Percentiles rank a stretch among this genome's conserved stretches.
Conservation (phyloP, 2,329 filamentous ascomycete species). For the Stachybotrys echinatus region DNA sequence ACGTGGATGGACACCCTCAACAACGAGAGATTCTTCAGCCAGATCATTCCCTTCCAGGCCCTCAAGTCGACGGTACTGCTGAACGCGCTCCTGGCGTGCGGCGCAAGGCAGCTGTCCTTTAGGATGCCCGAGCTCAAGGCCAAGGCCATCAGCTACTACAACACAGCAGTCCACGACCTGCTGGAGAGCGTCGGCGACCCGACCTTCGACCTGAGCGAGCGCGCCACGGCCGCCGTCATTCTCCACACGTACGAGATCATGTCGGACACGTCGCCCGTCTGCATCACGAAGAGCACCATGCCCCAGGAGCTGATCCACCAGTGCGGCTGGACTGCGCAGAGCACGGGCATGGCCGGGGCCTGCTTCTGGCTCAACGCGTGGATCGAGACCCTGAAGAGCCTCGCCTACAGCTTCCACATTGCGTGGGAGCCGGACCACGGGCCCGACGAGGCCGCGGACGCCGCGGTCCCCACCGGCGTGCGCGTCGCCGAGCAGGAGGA, state of each 20-base stretch:
- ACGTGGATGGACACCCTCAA: constrained; percentile 95
- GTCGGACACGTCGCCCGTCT: constrained; percentile 70
- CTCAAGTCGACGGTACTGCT: constrained; percentile 81
- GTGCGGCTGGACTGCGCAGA: constrained; percentile 80
- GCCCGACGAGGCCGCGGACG: constrained; percentile 53
- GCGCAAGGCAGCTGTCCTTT: constrained; percentile 72
- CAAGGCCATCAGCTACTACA: constrained; percentile 77
- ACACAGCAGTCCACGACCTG: constrained; percentile 75
- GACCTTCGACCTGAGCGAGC: constrained; percentile 76
- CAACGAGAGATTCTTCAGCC: constrained; percentile 78
- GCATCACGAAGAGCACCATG: constrained; percentile 87
- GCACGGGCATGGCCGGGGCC: constrained; percentile 72
- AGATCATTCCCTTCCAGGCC: constrained; percentile 76
- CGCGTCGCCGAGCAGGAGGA: constrained; percentile 59
- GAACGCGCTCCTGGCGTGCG: constrained; percentile 84
- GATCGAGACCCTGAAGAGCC: constrained; percentile 83
- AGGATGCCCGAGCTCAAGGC: constrained; percentile 69
- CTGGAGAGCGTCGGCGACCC: constrained; percentile 76
- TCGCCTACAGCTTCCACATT: constrained; percentile 81
- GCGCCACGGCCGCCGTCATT: constrained; percentile 80
- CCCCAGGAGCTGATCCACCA: constrained; percentile 83
- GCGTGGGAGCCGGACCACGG: constrained; percentile 89
- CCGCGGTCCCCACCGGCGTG: constrained; percentile 38
- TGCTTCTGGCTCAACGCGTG: constrained; percentile 95
- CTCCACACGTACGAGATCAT: constrained; percentile 92